These are phyloP conservation scores for Xylaria bambusicola DNA, from an alignment of 495 filamentous ascomycete genomes.

Conservation along the genomic window DNA sequence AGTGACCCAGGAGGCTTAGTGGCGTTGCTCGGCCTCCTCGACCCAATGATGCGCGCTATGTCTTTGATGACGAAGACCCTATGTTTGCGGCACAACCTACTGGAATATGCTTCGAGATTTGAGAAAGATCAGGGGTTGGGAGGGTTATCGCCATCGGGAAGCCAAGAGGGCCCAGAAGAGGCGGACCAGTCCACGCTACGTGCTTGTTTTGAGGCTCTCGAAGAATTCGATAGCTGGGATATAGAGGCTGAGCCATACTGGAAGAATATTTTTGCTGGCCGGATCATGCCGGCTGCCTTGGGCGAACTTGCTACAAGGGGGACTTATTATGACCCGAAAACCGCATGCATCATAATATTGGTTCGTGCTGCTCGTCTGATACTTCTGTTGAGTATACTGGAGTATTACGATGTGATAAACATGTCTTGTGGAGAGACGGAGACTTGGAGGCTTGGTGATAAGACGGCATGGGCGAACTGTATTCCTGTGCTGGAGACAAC, in stretches of 20 bases:
- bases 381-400: constrained; percentile 28
- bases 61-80: constrained; percentile 24
- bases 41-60: constrained; percentile 20
- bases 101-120: not conserved
- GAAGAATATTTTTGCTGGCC: constrained; percentile 22
- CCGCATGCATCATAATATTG: constrained; percentile 29
- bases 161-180: not conserved
- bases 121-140: not conserved
- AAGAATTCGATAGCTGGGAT: constrained; percentile 28
- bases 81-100: constrained; percentile 17
- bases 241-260: constrained; percentile 25
- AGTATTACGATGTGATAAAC: constrained; percentile 18
- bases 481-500: constrained; percentile 18
- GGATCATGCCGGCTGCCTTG: constrained; percentile 24
- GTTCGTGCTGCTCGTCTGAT: constrained; percentile 24
- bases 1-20: constrained; percentile 21
- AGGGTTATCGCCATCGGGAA: not conserved
- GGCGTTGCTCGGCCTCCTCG: not conserved
- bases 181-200: constrained; percentile 15
- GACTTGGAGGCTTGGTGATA: constrained; percentile 7
- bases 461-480: constrained; percentile 14
- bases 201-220: constrained; percentile 23
- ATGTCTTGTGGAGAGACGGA: not conserved
- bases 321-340: constrained; percentile 25
- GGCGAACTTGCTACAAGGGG: constrained; percentile 16